Conservation (phyloP, 1,284 basidiomycete genomes). For the Sanghuangporus weigelae region DNA sequence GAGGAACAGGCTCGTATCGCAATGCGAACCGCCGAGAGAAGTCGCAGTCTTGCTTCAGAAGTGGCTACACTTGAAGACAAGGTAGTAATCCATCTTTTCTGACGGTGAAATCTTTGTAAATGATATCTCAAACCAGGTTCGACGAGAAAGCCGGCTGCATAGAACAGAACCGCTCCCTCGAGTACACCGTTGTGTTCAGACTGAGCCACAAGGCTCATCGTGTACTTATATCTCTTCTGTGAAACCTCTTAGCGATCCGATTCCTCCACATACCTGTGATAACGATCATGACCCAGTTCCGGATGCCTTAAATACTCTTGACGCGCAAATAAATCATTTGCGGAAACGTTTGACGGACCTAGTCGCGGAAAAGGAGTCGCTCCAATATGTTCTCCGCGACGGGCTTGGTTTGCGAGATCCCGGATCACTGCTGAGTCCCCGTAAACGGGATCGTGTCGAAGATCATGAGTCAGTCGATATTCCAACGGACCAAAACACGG, state of each 20-base stretch:
- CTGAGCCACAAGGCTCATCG: background rate
- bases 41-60: background rate
- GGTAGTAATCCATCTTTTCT: background rate
- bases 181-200: slow-evolving; percentile 3
- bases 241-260: background rate
- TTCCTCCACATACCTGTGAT: background rate
- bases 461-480: background rate
- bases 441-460: background rate
- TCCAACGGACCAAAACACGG: background rate
- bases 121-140: background rate
- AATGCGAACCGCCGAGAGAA: background rate
- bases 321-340: slow-evolving; percentile 4
- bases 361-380: slow-evolving; percentile 5
- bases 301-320: background rate
- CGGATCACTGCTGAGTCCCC: background rate
- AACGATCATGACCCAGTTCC: background rate
- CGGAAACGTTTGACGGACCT: slow-evolving; percentile 4
- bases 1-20: background rate
- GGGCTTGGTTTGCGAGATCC: background rate
- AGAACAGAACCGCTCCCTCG: background rate
- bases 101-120: background rate
- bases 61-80: background rate
- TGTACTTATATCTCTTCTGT: background rate
- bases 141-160: background rate
- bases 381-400: background rate